Evolutionary conservation across 2,329 filamentous ascomycete genomes (phyloP).

Genomic region (Fusarium pseudograminearum): DNA sequence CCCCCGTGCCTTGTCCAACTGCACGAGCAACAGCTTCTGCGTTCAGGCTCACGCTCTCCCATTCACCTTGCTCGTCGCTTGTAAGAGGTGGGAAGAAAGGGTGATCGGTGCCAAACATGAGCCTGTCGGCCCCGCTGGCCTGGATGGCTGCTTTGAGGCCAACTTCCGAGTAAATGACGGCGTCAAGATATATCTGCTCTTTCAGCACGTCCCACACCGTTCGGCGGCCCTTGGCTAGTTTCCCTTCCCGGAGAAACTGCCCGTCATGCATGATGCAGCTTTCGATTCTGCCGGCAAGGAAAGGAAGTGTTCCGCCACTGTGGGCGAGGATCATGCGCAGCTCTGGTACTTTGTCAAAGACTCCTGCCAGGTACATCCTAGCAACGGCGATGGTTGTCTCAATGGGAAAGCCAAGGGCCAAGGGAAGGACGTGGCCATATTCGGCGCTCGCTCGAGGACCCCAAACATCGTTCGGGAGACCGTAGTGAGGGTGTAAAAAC

Average conservation of each 20-base stretch:
- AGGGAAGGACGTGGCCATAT: constrained; percentile 88
- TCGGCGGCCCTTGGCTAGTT: constrained; percentile 60
- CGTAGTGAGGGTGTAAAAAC: constrained; percentile 94
- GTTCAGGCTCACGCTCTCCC: constrained; percentile 74
- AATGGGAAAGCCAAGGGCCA: constrained; percentile 89
- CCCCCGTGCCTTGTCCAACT: constrained; percentile 59
- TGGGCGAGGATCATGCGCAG: constrained; percentile 86
- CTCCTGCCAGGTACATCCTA: constrained; percentile 86
- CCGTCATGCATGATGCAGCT: constrained; percentile 88
- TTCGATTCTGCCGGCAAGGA: constrained; percentile 88
- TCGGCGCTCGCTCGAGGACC: constrained; percentile 74
- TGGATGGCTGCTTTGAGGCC: constrained; percentile 78
- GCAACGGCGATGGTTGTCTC: constrained; percentile 93
- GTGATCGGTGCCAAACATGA: constrained; percentile 87
- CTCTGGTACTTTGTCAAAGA: constrained; percentile 80
- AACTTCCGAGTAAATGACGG: constrained; percentile 83
- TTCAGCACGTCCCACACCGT: constrained; percentile 68
- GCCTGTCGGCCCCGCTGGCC: constrained; percentile 73
- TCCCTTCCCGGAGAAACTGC: constrained; percentile 75
- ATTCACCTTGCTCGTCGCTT: constrained; percentile 71
- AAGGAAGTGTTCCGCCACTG: constrained; percentile 88
- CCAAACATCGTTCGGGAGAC: constrained; percentile 83
- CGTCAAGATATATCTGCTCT: constrained; percentile 88
- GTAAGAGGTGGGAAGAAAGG: constrained; percentile 85
- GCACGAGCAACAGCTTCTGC: constrained; percentile 65